Percentiles rank a stretch among this genome's conserved stretches.
Evolutionary conservation across 106 monocot species (phyloP).

Genomic region (Apostasia ramifera): DNA sequence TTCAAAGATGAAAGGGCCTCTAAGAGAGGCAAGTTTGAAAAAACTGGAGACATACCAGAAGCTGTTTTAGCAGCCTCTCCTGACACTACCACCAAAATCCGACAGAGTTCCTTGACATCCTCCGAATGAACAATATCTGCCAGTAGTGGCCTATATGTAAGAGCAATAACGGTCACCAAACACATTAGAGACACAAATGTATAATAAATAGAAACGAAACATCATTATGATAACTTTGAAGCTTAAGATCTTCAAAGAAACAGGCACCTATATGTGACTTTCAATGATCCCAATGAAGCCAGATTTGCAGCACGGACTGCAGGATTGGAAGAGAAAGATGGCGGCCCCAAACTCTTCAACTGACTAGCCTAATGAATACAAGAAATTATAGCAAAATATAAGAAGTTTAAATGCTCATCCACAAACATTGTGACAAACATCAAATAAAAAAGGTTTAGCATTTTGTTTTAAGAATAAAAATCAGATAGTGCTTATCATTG

Average conservation of each 20-base stretch:
- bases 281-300: constrained; percentile 28
- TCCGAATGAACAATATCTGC: constrained; percentile 73
- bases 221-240: neutral
- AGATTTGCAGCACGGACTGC: constrained; percentile 15
- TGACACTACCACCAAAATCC: constrained; percentile 65
- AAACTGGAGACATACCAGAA: constrained; percentile 25
- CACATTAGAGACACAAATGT: neutral
- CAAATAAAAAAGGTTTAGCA: neutral
- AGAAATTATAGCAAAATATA: neutral
- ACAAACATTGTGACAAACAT: neutral
- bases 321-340: constrained; percentile 35
- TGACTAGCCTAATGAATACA: constrained; percentile 40
- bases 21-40: neutral
- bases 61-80: constrained; percentile 48
- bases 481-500: too few species aligned
- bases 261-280: constrained; percentile 64
- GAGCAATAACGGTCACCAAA: neutral
- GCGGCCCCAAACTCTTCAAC: constrained; percentile 24
- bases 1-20: too few species aligned
- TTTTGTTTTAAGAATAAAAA: too few species aligned
- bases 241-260: constrained; percentile 7
- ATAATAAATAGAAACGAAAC: neutral
- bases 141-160: constrained; percentile 57
- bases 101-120: constrained; percentile 90
- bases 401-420: neutral